Percentiles rank a stretch among this genome's conserved stretches.
Evolutionary conservation across 2,329 filamentous ascomycete species (phyloP).

Genomic region (Fusarium poae): DNA sequence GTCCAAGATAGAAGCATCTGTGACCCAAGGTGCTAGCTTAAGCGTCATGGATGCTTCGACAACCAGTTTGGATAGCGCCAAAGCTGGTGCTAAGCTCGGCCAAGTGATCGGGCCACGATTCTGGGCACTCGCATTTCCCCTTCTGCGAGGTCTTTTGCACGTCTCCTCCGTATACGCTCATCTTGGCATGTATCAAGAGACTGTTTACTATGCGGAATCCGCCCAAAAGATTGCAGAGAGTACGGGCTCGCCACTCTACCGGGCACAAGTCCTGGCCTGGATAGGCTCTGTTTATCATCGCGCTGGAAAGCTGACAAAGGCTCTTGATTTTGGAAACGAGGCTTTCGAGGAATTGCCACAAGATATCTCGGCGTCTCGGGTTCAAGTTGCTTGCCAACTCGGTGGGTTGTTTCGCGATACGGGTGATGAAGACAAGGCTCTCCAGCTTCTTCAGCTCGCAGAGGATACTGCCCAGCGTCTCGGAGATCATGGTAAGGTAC

Average conservation of each 20-base stretch:
- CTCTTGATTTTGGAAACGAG: slow-evolving; percentile 66
- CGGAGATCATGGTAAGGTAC: slow-evolving; percentile 41
- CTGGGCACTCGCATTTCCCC: slow-evolving; percentile 81
- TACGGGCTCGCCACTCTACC: slow-evolving; percentile 72
- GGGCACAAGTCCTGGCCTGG: slow-evolving; percentile 67
- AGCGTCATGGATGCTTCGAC: slow-evolving; percentile 51
- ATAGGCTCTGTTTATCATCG: slow-evolving; percentile 67
- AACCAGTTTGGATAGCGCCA: slow-evolving; percentile 48
- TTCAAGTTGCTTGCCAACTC: slow-evolving; percentile 66
- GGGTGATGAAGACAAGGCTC: slow-evolving; percentile 60
- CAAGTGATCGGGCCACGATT: slow-evolving; percentile 69
- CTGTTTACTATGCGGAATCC: slow-evolving; percentile 87
- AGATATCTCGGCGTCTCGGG: slow-evolving; percentile 54
- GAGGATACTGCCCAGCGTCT: slow-evolving; percentile 61
- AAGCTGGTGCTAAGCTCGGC: slow-evolving; percentile 38
- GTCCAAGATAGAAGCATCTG: slow-evolving; percentile 61
- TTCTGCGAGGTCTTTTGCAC: slow-evolving; percentile 78
- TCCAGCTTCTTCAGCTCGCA: slow-evolving; percentile 61
- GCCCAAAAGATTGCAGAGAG: slow-evolving; percentile 80
- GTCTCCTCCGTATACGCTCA: slow-evolving; percentile 84
- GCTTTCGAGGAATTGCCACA: slow-evolving; percentile 65
- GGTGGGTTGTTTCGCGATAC: slow-evolving; percentile 68
- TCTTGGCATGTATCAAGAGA: slow-evolving; percentile 88
- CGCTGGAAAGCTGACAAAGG: slow-evolving; percentile 70
- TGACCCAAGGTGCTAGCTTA: slow-evolving; percentile 32